Base-by-base conservation (phyloP, 2,329 filamentous ascomycete genomes). In the Aureobasidium musti region DNA sequence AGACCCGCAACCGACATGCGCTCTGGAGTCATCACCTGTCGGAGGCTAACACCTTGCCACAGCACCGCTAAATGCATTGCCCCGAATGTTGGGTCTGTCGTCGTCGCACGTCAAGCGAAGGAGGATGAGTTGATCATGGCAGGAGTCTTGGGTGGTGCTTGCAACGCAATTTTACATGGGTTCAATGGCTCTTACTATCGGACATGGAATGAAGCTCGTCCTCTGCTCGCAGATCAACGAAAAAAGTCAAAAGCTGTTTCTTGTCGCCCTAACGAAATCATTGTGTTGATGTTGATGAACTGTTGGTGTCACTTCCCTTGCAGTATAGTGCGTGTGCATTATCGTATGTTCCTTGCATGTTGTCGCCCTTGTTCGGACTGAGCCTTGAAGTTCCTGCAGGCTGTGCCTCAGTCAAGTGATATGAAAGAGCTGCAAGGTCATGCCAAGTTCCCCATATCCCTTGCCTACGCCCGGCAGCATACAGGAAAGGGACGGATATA, bases 61-160 rank as follows among this genome's bases (percentile, higher is more conserved):
- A 76, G 74, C 74, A 75, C 74, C 74, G 74, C 59, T 76, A 73
- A 73, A 75, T 69, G 67, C 63, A 57, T 17, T n/a, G 41, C 49
- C 37, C 43, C 23, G 35, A 53, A 19, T 45, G 37, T 41, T 64
- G 61, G 49, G 61, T 43, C 35, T 33, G 49, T 54, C 61, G 49
- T 35, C 49, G 61, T 64, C 61, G 37, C 61, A 64, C 49, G 61
- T 54, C 50, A 50, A 65, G 64, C 53, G 41, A 63, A 63, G 35
- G 53, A 52, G 53, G 52, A 64, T 41, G 39, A 50, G 50, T 64
- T 39, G 59, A 64, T 67, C 57, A 64, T 64, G 60, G 33, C 35
- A 64, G 66, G 66, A 67, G 66, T 64, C 66, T 64, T 33, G 47
- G 50, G 33, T 64, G 66, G 60, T 57, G 64, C 64, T 60, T 50